Conservation (phyloP, 202 grass and related monocot species). For the Cymbopogon flexuosus region DNA sequence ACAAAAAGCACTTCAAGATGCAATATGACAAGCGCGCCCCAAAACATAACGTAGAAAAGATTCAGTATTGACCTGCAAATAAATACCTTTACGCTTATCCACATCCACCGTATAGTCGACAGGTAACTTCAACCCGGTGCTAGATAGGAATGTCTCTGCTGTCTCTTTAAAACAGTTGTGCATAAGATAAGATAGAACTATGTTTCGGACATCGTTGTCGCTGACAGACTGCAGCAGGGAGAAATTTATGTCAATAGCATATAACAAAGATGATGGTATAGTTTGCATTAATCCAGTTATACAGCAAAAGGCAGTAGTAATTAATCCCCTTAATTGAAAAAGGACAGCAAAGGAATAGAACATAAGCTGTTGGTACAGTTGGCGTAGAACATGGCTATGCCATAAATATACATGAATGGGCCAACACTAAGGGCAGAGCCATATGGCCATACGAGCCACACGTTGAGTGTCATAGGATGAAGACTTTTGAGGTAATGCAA, state of each 20-base stretch:
- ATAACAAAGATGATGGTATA: slow-evolving; percentile 25
- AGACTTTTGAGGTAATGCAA: background rate
- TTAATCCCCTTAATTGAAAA: background rate
- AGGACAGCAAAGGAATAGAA: background rate
- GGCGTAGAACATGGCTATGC: background rate
- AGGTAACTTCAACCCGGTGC: slow-evolving; percentile 61
- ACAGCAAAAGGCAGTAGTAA: background rate
- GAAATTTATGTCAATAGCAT: slow-evolving; percentile 36
- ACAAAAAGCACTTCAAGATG: background rate
- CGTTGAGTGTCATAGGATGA: background rate
- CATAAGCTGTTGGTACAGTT: background rate
- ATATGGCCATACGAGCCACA: background rate
- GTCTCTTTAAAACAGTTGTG: slow-evolving; percentile 99
- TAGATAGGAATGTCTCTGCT: slow-evolving; percentile 73
- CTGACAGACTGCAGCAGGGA: slow-evolving; percentile 50
- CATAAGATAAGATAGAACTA: slow-evolving; percentile 92
- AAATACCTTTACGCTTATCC: slow-evolving; percentile 91
- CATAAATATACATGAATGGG: background rate
- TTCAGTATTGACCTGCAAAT: slow-evolving; percentile 32
- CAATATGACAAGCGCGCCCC: background rate
- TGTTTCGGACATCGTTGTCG: slow-evolving; percentile 61
- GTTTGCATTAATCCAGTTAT: slow-evolving; percentile 12
- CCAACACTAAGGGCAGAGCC: background rate
- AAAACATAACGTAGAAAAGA: slow-evolving; percentile 12
- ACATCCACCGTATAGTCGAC: slow-evolving; percentile 69